A percentile compares a stretch with the other conserved stretches of the same genome.
Evolutionary conservation across 352 stramenopile species (phyloP).

Genomic region (Phytophthora palmivora): DNA sequence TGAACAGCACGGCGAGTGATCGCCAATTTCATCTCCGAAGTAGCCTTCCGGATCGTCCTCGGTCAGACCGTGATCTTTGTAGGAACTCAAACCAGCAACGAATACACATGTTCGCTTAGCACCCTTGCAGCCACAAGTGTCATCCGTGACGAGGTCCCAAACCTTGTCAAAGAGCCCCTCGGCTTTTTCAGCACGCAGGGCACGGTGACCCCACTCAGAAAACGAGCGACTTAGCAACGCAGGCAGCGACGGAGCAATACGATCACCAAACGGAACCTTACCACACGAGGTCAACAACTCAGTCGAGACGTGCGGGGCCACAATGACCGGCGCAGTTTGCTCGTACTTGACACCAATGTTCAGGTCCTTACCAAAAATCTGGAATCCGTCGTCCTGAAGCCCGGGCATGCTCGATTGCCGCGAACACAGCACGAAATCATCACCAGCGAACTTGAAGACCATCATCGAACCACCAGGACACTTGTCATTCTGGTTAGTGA

Average conservation of each 20-base stretch:
- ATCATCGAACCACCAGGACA: slow-evolving; percentile 31
- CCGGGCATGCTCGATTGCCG: slow-evolving; percentile 11
- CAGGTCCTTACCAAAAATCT: slow-evolving; percentile 51
- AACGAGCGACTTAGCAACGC: slow-evolving; percentile 34
- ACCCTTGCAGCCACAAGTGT: slow-evolving; percentile 51
- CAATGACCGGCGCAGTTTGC: slow-evolving; percentile 26
- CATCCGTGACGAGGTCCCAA: slow-evolving; percentile 37
- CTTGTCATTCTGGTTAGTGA: slow-evolving; percentile 12
- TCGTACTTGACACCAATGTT: slow-evolving; percentile 51
- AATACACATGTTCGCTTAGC: slow-evolving; percentile 57
- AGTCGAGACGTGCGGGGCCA: slow-evolving; percentile 19
- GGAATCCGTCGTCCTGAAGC: slow-evolving; percentile 40
- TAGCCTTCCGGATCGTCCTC: slow-evolving; percentile 41
- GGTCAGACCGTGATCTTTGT: slow-evolving; percentile 38
- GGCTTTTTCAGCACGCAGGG: slow-evolving; percentile 25
- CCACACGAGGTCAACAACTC: slow-evolving; percentile 25
- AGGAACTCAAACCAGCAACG: slow-evolving; percentile 55
- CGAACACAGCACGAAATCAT: slow-evolving; percentile 54
- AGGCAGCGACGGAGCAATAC: slow-evolving; percentile 29
- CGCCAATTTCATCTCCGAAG: slow-evolving; percentile 54
- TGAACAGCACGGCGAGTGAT: slow-evolving; percentile 69
- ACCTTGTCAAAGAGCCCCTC: slow-evolving; percentile 24
- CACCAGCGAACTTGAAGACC: slow-evolving; percentile 47
- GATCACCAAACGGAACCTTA: slow-evolving; percentile 30
- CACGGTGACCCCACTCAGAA: slow-evolving; percentile 30